phyloP scores from a whole-genome alignment of 2,329 filamentous ascomycete genomes.

The Xenosphaeropsis pyriputrescens region DNA sequence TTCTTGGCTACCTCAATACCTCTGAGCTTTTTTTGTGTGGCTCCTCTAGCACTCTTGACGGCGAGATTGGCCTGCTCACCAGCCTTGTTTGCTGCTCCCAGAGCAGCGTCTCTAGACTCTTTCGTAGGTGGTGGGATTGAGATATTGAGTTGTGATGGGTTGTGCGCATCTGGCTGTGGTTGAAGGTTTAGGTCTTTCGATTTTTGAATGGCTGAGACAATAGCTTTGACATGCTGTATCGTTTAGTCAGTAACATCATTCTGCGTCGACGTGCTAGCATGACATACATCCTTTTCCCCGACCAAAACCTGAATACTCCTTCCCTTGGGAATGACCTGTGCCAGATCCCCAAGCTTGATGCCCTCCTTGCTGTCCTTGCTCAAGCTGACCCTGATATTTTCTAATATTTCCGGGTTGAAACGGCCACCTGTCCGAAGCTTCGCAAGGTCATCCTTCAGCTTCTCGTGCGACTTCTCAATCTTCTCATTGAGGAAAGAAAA shows the following conservation, averaged over 20 bases:
- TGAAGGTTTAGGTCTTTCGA: slow-evolving; percentile 32
- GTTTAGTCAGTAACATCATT: slow-evolving; percentile 1
- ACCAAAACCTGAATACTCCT: slow-evolving; percentile 45
- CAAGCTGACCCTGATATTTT: slow-evolving; percentile 43
- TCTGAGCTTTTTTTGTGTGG: slow-evolving; percentile 20
- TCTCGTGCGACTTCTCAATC: slow-evolving; percentile 37
- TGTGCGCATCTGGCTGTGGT: slow-evolving; percentile 28
- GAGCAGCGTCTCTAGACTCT: slow-evolving; percentile 28
- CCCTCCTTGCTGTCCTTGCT: slow-evolving; percentile 34
- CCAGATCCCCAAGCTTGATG: slow-evolving; percentile 43
- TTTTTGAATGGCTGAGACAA: slow-evolving; percentile 34
- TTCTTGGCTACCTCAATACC: slow-evolving; percentile 18
- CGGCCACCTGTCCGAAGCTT: slow-evolving; percentile 47
- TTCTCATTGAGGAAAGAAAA: slow-evolving; percentile 39
- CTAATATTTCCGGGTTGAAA: slow-evolving; percentile 46
- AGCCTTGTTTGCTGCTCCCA: slow-evolving; percentile 15
- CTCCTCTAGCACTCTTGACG: slow-evolving; percentile 17
- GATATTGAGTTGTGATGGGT: slow-evolving; percentile 34
- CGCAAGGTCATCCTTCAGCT: slow-evolving; percentile 43
- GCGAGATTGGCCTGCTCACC: slow-evolving; percentile 16
- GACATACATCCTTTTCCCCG: slow-evolving; percentile 45
- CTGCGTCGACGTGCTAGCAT: neutral
- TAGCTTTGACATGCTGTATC: slow-evolving; percentile 34
- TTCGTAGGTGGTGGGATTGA: slow-evolving; percentile 41
- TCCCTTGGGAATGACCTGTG: slow-evolving; percentile 51